Evolutionary conservation across 495 filamentous ascomycete species (phyloP).

Genomic region (Hypoxylon fuscum): DNA sequence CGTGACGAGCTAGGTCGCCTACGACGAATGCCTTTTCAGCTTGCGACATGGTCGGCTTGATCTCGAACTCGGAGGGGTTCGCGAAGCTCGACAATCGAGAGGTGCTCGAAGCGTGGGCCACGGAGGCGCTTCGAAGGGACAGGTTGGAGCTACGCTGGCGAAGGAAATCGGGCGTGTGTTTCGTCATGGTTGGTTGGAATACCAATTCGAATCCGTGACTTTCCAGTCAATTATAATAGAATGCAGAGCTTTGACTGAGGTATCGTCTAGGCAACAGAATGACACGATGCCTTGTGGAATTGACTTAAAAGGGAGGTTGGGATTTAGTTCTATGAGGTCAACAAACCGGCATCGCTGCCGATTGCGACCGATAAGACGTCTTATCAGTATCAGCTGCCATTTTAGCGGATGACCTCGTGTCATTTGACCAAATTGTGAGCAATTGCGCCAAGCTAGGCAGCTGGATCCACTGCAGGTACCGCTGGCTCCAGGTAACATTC

Average conservation of each 20-base stretch:
- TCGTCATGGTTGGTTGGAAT: slow-evolving; percentile 45
- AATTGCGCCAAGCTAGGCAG: too few species aligned
- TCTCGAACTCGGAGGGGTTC: slow-evolving; percentile 44
- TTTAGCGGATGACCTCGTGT: neutral
- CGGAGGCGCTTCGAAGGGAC: slow-evolving; percentile 46
- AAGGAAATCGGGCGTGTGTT: slow-evolving; percentile 53
- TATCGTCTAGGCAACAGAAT: slow-evolving; percentile 4
- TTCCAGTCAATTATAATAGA: neutral
- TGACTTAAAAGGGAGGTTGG: neutral
- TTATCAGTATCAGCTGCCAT: slow-evolving; percentile 7
- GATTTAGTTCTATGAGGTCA: neutral
- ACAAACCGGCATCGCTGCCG: slow-evolving; percentile 1
- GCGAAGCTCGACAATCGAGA: slow-evolving; percentile 43
- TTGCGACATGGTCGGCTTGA: slow-evolving; percentile 24
- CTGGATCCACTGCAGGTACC: too few species aligned
- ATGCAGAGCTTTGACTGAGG: neutral
- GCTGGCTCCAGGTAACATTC: too few species aligned
- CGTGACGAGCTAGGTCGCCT: slow-evolving; percentile 37
- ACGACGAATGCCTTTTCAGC: slow-evolving; percentile 40
- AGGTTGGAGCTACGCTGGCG: slow-evolving; percentile 51
- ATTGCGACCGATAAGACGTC: slow-evolving; percentile 1
- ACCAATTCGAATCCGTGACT: neutral
- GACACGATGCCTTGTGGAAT: neutral
- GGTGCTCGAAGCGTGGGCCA: slow-evolving; percentile 15
- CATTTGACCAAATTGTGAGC: neutral